Evolutionary conservation across 2,329 filamentous ascomycete genomes (phyloP).

Genomic region (Ophiostoma australiae): DNA sequence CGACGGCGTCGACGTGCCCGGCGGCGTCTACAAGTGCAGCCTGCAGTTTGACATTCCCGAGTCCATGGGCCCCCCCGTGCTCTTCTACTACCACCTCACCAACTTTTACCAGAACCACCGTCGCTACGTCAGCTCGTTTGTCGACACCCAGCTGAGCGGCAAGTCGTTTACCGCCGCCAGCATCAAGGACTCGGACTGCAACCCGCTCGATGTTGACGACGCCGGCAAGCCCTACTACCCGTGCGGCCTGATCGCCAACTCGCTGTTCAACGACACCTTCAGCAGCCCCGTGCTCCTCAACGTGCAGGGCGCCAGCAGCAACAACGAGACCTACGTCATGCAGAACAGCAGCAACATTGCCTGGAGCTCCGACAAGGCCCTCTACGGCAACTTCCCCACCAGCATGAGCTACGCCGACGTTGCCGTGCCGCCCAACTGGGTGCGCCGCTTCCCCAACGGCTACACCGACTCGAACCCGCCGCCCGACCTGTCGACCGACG

Average conservation of each 20-base stretch:
- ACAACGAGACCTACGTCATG: constrained; percentile 65
- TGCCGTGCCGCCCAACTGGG: constrained; percentile 83
- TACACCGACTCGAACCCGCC: constrained; percentile 63
- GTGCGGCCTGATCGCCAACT: constrained; percentile 94
- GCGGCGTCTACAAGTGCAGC: constrained; percentile 53
- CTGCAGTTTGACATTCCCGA: constrained; percentile 76
- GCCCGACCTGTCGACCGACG: constrained; percentile 68
- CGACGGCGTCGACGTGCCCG: constrained; percentile 36
- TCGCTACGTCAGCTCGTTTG: constrained; percentile 87
- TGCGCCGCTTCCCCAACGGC: constrained; percentile 59
- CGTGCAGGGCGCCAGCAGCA: constrained; percentile 36
- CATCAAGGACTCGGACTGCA: constrained; percentile 67
- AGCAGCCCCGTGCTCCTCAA: constrained; percentile 59
- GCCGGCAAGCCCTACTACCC: constrained; percentile 77
- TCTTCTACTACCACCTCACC: constrained; percentile 91
- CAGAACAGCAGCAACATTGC: constrained; percentile 69
- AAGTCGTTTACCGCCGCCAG: constrained; percentile 53
- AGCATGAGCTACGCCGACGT: constrained; percentile 62
- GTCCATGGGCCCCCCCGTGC: constrained; percentile 71
- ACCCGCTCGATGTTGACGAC: constrained; percentile 54
- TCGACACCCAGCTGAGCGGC: constrained; percentile 74
- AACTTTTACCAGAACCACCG: constrained; percentile 99
- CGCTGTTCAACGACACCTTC: constrained; percentile 93
- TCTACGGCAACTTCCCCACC: constrained; percentile 61
- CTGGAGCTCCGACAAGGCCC: constrained; percentile 74